Evolutionary conservation across 495 filamentous ascomycete species (phyloP).

Genomic region (Cercophora samala): DNA sequence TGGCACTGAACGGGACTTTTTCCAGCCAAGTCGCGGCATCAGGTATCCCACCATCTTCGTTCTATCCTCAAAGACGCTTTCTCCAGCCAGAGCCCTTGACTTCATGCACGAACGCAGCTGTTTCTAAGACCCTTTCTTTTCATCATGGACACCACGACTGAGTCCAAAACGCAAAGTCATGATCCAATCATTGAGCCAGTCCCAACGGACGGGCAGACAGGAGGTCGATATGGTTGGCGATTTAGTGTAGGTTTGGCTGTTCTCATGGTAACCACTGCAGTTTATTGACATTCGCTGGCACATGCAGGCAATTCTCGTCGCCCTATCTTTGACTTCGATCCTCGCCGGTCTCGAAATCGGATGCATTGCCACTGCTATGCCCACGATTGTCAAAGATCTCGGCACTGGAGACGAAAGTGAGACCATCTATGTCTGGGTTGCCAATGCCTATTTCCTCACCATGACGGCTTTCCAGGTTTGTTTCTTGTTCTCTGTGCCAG

Average conservation of each 20-base stretch:
- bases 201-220: neutral
- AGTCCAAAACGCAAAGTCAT: neutral
- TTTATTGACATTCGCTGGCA: neutral
- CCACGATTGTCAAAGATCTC: slow-evolving; percentile 1
- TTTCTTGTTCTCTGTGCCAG: neutral
- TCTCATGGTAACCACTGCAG: neutral
- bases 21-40: neutral
- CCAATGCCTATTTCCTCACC: slow-evolving; percentile 6
- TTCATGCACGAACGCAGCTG: no score
- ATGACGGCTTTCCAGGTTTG: slow-evolving; percentile 13
- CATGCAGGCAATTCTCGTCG: neutral
- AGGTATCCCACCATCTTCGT: neutral
- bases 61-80: neutral
- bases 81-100: neutral
- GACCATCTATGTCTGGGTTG: slow-evolving; percentile 3
- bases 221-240: neutral
- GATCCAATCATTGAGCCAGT: neutral
- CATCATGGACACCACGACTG: neutral
- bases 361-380: slow-evolving; percentile 5
- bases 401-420: neutral
- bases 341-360: slow-evolving; percentile 4
- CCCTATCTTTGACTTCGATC: neutral
- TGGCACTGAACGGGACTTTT: neutral
- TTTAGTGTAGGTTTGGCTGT: neutral
- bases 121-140: neutral